Base-by-base conservation (phyloP, 73 alveolate species). In the Uronychia binucleata region DNA sequence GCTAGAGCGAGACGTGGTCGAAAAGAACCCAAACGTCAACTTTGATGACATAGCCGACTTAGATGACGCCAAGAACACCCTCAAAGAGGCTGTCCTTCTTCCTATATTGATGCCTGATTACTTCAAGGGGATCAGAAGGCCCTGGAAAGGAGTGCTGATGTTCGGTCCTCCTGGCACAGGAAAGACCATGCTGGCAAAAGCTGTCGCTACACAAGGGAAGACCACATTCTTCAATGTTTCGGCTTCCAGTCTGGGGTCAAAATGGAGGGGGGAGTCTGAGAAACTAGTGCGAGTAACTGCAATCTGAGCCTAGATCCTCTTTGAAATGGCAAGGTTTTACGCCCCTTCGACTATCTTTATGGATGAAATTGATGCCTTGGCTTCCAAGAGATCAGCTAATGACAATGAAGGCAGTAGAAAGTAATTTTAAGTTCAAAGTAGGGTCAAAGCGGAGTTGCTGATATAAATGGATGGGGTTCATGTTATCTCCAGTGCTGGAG, bases 201-300 rank as follows among this genome's bases (percentile, higher is more conserved):
- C 99, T 0, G 97, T 97, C n/a, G 99, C 99, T 1, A 94, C 99
- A 5, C 97, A 97, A 77, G 97, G 99, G 57, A 92, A 91, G 82
- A 97, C 99, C 25, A 92, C 98, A 28, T 97, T 97, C 93, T 96
- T 97, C 94, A 97, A 97, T 89, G 97, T 97, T 34, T 94, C 99
- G 0, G 86, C 96, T 74, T 93, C 98, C 28, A 87, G 94, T 19
- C 83, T 97, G 82, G 98, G 97, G 0, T 80, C 96, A 57, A 90
- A 93, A 85, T 96, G 97, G 97, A 88, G 97, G 87, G 99, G 99
- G 5, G 99, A 96, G 90, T 83, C 95, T 60, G 99, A 96, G 77
- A 96, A 96, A 89, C 83, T 95, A 75, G 99, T 95, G 76, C 84
- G 99, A 85, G 88, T 91, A 28, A 46, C 5, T 46, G 67, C 5